These are phyloP conservation scores for Helicocarpus griseus DNA, from an alignment of 2,329 filamentous ascomycete genomes.

Conservation along the genomic window DNA sequence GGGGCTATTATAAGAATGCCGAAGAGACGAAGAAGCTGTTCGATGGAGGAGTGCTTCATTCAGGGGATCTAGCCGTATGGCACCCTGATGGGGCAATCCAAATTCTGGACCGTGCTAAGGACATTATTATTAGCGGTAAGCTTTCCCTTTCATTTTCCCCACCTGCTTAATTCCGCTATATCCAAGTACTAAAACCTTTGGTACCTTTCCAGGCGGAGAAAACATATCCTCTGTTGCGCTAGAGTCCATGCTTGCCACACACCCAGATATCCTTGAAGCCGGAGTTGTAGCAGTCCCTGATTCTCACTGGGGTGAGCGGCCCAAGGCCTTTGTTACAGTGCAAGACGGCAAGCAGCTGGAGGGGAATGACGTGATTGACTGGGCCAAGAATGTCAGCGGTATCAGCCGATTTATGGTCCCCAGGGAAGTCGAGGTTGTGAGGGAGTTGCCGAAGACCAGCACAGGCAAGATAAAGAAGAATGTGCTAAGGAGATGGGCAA, in stretches of 20 bases:
- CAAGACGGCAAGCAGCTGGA: conserved; percentile 54
- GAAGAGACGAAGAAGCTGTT: conserved; percentile 82
- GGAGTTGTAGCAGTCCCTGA: conserved; percentile 83
- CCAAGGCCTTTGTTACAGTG: conserved; percentile 84
- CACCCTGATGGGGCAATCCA: conserved; percentile 83
- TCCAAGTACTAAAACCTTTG: not conserved
- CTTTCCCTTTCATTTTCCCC: conserved; percentile 5
- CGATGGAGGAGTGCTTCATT: conserved; percentile 75
- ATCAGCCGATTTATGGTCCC: conserved; percentile 90
- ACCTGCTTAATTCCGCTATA: not conserved
- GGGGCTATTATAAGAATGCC: conserved; percentile 83
- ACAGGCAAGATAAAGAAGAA: conserved; percentile 98
- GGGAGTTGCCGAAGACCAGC: conserved; percentile 87
- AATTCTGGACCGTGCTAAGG: conserved; percentile 88
- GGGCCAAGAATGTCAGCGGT: conserved; percentile 69
- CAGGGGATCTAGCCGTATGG: conserved; percentile 87
- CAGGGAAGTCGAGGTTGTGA: conserved; percentile 64
- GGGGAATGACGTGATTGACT: conserved; percentile 65
- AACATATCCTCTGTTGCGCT: conserved; percentile 93
- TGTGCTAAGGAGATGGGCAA: conserved; percentile 76
- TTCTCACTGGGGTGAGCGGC: conserved; percentile 89
- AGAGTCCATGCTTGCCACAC: conserved; percentile 78
- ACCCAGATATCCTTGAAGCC: conserved; percentile 82
- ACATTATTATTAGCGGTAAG: conserved; percentile 91
- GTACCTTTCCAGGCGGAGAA: conserved; percentile 59